Evolutionary conservation across 2,329 filamentous ascomycete species (phyloP), one percentile per base, ranked within the genome.

Genomic region (Pseudocercospora vitis): DNA sequence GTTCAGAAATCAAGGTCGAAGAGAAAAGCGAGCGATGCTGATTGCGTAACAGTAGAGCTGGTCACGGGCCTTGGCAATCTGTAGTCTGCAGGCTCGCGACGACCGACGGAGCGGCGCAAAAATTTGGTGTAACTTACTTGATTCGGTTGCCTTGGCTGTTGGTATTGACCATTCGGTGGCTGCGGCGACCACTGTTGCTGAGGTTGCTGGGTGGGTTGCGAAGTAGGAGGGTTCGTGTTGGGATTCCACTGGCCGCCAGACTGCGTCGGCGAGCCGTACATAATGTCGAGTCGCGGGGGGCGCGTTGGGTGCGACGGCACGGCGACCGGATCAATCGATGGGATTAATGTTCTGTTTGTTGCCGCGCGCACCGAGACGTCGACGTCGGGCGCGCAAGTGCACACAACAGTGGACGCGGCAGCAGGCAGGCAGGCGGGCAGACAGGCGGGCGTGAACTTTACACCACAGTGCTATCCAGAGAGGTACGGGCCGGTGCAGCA

Each of bases 101-200:
- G 21, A 37, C 8, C 33, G 33, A 37, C 33, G 21, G 21, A 19
- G 7, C 21, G n/a, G n/a, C 19, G 31, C 16, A 37, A 45, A 40
- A 39, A 32, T 49, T 48, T 50, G 42, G 45, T 52, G 58, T 53
- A 53, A 67, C 65, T 65, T 62, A 70, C 67, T 56, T 68, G 67
- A 51, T 52, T 55, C 29, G 52, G 23, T 37, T 59, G 65, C 39
- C 66, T 59, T 23, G 64, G 66, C 48, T 63, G 42, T 31, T 45
- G 55, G 52, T 68, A 69, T 56, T 67, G 65, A 48, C 65, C 66
- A 52, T 70, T 70, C 21, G 63, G 63, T 39, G 53, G 68, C 51
- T 65, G 66, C 31, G 66, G 67, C 32, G 65, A 65, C 65, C 63
- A 66, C 35, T 55, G 51, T 26, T 56, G 56, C 26, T 55, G 61